These are phyloP conservation scores for Suaeda aralocaspica DNA, from an alignment of 148 eudicot genomes.

Conservation along the genomic window DNA sequence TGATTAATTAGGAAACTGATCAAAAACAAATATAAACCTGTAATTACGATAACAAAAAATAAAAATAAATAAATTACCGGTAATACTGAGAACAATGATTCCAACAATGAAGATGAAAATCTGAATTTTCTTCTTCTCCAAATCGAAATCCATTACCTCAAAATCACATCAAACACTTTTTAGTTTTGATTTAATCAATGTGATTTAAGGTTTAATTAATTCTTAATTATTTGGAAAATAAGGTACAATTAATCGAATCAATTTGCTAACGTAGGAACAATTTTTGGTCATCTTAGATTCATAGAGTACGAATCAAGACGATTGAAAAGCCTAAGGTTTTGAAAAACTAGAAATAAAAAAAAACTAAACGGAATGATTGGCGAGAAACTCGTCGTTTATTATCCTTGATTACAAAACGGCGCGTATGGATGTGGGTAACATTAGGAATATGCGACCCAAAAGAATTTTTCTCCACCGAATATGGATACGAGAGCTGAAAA, in stretches of 20 bases:
- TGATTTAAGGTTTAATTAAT: neutral
- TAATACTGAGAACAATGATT: slow-evolving; percentile 48
- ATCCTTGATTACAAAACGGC: neutral
- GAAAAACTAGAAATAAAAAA: neutral
- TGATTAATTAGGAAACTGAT: neutral
- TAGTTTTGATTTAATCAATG: neutral
- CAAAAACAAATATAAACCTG: neutral
- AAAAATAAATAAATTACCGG: slow-evolving; percentile 30
- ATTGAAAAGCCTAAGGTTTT: neutral
- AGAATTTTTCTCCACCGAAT: too few species aligned
- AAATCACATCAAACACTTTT: slow-evolving; percentile 12
- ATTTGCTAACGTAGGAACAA: slow-evolving; percentile 8
- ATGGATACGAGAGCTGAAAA: too few species aligned
- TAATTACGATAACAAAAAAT: neutral
- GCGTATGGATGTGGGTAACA: neutral
- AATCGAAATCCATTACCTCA: slow-evolving; percentile 35
- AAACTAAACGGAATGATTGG: neutral
- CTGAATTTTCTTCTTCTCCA: slow-evolving; percentile 49
- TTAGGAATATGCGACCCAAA: too few species aligned
- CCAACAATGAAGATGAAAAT: slow-evolving; percentile 41
- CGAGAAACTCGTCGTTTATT: neutral
- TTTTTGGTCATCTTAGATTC: neutral
- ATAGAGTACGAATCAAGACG: neutral
- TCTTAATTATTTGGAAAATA: neutral
- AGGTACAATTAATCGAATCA: neutral